Evolutionary conservation across 768 basidiomycete species (phyloP), one percentile per base, ranked within the genome.

Genomic region (Russula griseocarnosa): DNA sequence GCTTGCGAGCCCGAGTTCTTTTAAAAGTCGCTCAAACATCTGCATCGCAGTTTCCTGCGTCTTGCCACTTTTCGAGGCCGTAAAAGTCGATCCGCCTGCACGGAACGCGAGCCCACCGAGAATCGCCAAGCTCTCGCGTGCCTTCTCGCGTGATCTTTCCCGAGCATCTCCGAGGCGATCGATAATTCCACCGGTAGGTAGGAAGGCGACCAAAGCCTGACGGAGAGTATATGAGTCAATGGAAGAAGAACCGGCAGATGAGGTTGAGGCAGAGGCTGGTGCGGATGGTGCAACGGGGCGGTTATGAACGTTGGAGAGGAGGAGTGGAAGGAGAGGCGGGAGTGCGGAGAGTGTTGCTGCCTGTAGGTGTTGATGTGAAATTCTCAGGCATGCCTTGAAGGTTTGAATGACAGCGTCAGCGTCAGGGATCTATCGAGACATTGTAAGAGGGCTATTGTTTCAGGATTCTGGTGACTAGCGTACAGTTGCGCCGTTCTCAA

Each of bases 151-250:
- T 13, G 85, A 78, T 66, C 79, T 81, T 73, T 91, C 89, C 69
- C 86, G 87, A 47, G 72, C 70, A 72, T 95, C 93, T 30, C 91
- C 92, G 18, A 95, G 81, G 54, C 90, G 84, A 70, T 95, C 93
- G 61, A 94, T 78, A 24, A 93, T 78, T 46, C 89, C 91, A 47
- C 89, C 89, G 2, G 86, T 70, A 30, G 91, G 84, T 36, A 93
- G 78, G 72, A 94, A 86, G 11, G 88, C 81, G 54, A 73, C 72
- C 61, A 94, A 76, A 51, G 84, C 81, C 65, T 86, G 83, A 56
- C 91, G 89, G 46, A 95, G 82, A 22, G 81, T 78, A 55, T 78
- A 74, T 34, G 79, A 73, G 72, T 90, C 87, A 34, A 83, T 72
- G 44, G 80, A 71, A 28, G 79, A 73, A 24, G 81, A 75, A 26